These are phyloP conservation scores for Rhazya stricta DNA, from an alignment of 257 asterid species.

Conservation along the genomic window DNA sequence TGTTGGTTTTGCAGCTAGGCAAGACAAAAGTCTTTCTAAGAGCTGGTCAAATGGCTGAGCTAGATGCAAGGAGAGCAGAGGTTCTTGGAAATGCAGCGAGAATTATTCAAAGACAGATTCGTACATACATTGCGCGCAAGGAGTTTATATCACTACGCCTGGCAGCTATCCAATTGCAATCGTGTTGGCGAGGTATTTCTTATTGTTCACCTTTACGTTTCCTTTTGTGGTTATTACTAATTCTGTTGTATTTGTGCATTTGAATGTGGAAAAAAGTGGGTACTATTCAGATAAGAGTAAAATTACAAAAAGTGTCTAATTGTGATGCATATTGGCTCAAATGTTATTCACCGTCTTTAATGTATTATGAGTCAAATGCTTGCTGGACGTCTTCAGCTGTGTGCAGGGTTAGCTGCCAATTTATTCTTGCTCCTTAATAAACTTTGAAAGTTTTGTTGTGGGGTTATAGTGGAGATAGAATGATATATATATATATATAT, in stretches of 20 bases:
- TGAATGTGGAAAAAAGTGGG: neutral
- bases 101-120: slow-evolving; percentile 87
- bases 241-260: slow-evolving; percentile 8
- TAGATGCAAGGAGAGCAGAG: slow-evolving; percentile 94
- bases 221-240: slow-evolving; percentile 14
- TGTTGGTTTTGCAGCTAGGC: slow-evolving; percentile 68
- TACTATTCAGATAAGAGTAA: neutral
- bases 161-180: slow-evolving; percentile 85
- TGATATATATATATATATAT: neutral
- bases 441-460: neutral
- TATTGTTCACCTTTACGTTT: slow-evolving; percentile 9
- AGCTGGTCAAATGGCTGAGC: slow-evolving; percentile 99
- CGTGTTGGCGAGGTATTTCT: slow-evolving; percentile 95
- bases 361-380: neutral
- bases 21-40: slow-evolving; percentile 92
- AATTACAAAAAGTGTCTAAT: neutral
- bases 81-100: slow-evolving; percentile 98
- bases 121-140: slow-evolving; percentile 84
- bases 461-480: neutral
- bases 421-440: neutral
- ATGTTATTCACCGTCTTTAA: neutral
- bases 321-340: neutral
- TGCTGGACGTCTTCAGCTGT: neutral
- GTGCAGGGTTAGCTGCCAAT: neutral
- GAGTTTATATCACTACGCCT: slow-evolving; percentile 66